phyloP scores from a whole-genome alignment of 805 yeast genomes.

The Pichia scutulata region DNA sequence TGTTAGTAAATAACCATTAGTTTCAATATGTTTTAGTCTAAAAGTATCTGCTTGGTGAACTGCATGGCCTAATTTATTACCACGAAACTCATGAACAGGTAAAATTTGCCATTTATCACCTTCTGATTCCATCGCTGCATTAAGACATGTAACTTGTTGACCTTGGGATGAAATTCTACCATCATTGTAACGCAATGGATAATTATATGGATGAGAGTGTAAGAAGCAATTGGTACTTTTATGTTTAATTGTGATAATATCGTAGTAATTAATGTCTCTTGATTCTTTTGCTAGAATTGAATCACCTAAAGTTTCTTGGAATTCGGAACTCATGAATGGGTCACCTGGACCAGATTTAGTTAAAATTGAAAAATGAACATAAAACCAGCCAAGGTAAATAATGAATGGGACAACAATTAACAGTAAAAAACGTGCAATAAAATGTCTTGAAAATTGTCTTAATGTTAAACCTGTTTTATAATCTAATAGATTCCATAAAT shows the following conservation, averaged over 20 bases:
- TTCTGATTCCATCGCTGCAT: slow-evolving; percentile 46
- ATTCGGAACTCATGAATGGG: slow-evolving; percentile 86
- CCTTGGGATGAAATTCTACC: slow-evolving; percentile 92
- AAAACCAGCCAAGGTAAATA: slow-evolving; percentile 84
- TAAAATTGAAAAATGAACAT: slow-evolving; percentile 78
- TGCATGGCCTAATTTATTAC: slow-evolving; percentile 34
- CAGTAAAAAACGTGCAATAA: slow-evolving; percentile 61
- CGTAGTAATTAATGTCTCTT: slow-evolving; percentile 66
- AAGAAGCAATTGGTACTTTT: slow-evolving; percentile 70
- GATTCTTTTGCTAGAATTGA: slow-evolving; percentile 68
- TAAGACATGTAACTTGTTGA: slow-evolving; percentile 81
- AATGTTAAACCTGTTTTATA: slow-evolving; percentile 56
- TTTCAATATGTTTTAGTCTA: slow-evolving; percentile 73
- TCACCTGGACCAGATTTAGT: slow-evolving; percentile 94
- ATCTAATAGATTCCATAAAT: slow-evolving; percentile 84
- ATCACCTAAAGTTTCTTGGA: slow-evolving; percentile 88
- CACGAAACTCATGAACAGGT: slow-evolving; percentile 47
- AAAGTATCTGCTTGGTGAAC: slow-evolving; percentile 66
- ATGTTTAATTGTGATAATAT: slow-evolving; percentile 69
- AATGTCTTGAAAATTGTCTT: slow-evolving; percentile 55
- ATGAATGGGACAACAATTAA: slow-evolving; percentile 74
- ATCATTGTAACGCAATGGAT: slow-evolving; percentile 92
- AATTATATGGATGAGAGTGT: slow-evolving; percentile 71
- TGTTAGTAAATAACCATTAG: slow-evolving; percentile 72
- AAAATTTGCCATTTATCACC: slow-evolving; percentile 85